These are phyloP conservation scores for Arabidopsis arenosa DNA, from an alignment of 345 rosid species.

Conservation along the genomic window DNA sequence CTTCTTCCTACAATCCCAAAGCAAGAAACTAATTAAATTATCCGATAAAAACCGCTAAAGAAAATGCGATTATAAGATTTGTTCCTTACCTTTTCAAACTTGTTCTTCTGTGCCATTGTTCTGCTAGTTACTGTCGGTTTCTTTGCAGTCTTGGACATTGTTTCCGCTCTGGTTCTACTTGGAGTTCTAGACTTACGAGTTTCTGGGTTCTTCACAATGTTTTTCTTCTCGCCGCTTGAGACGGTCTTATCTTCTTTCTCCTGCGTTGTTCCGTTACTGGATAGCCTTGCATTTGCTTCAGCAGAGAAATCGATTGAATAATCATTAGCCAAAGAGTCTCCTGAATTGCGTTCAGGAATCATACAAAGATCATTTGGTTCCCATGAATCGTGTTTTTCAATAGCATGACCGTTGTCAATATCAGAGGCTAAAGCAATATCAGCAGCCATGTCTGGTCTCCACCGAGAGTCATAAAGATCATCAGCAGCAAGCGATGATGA, in stretches of 20 bases:
- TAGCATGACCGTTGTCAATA: constrained; percentile 44
- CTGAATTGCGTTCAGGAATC: constrained; percentile 65
- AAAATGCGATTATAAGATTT: neutral
- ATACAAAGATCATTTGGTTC: constrained; percentile 72
- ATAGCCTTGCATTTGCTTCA: constrained; percentile 54
- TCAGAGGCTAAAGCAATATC: constrained; percentile 55
- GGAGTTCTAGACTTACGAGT: constrained; percentile 45
- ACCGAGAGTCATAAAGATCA: constrained; percentile 56
- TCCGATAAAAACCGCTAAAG: neutral
- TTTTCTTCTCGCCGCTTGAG: constrained; percentile 46
- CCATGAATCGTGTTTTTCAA: constrained; percentile 47
- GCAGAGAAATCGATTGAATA: constrained; percentile 57
- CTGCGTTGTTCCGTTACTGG: constrained; percentile 43
- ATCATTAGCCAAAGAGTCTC: constrained; percentile 59
- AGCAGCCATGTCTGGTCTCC: constrained; percentile 72
- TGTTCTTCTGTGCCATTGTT: constrained; percentile 73
- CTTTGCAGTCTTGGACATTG: constrained; percentile 47
- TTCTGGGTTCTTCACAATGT: constrained; percentile 45
- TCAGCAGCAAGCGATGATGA: constrained; percentile 46
- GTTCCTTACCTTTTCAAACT: constrained; percentile 66
- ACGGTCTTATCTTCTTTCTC: constrained; percentile 50
- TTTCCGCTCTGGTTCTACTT: constrained; percentile 51
- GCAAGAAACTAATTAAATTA: neutral
- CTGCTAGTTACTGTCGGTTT: constrained; percentile 59
- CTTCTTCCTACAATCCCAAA: constrained; percentile 66